These are phyloP conservation scores for Candida maltosa DNA, from an alignment of 805 yeast species.

Conservation along the genomic window DNA sequence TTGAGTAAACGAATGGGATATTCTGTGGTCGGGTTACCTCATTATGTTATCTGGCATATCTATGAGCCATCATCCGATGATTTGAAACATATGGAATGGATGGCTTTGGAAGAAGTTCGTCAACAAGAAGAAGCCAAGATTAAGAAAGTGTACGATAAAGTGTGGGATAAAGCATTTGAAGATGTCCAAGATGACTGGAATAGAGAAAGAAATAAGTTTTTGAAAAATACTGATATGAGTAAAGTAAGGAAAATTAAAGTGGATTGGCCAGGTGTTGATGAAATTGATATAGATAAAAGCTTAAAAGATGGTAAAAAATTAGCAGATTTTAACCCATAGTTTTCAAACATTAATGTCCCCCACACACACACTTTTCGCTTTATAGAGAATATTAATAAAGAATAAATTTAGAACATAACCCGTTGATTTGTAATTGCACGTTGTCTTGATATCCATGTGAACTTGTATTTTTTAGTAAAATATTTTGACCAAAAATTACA, in stretches of 20 bases:
- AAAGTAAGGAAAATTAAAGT: conserved; percentile 48
- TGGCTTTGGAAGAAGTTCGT: conserved; percentile 76
- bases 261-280: conserved; percentile 69
- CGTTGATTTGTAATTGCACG: too few species aligned
- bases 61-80: conserved; percentile 95
- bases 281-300: conserved; percentile 27
- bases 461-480: too few species aligned
- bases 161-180: conserved; percentile 76
- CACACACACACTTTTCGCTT: too few species aligned
- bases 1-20: conserved; percentile 83
- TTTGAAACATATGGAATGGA: conserved; percentile 78
- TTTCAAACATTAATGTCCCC: not conserved
- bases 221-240: conserved; percentile 73
- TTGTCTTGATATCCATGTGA: too few species aligned
- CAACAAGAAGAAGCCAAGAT: conserved; percentile 59
- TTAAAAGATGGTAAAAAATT: conserved; percentile 27
- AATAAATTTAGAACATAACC: too few species aligned
- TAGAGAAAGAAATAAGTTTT: conserved; percentile 62
- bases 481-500: too few species aligned
- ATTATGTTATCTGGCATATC: conserved; percentile 94
- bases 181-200: conserved; percentile 74
- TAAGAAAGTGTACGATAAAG: conserved; percentile 61
- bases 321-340: conserved; percentile 39
- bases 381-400: too few species aligned
- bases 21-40: conserved; percentile 85